Conservation (phyloP, 2,329 filamentous ascomycete species). For the Orbilia brochopaga region DNA sequence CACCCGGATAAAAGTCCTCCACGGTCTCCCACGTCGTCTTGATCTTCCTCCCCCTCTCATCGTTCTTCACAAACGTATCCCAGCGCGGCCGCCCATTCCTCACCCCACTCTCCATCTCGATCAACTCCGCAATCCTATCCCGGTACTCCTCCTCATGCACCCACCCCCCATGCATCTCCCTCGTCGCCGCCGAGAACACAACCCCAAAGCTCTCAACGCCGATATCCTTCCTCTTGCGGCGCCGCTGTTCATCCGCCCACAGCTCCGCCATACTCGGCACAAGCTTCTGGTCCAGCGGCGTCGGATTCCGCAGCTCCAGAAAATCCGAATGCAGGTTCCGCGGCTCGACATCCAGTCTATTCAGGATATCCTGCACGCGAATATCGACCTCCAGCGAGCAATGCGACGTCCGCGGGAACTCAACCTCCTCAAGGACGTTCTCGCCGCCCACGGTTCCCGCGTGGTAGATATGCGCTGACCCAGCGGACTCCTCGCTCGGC, state of each 20-base stretch:
- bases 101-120: conserved; percentile 68
- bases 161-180: conserved; percentile 80
- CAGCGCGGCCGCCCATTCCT: conserved; percentile 64
- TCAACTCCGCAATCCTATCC: conserved; percentile 68
- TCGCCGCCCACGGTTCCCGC: conserved; percentile 70
- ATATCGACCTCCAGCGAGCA: conserved; percentile 90
- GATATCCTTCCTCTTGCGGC: conserved; percentile 74
- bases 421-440: conserved; percentile 67
- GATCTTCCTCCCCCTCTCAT: conserved; percentile 66
- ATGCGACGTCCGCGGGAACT: conserved; percentile 79
- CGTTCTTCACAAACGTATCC: conserved; percentile 68
- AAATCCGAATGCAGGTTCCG: conserved; percentile 88
- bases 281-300: conserved; percentile 74
- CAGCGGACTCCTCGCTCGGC: conserved; percentile 69
- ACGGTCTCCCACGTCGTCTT: conserved; percentile 82
- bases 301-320: conserved; percentile 70
- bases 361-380: conserved; percentile 84
- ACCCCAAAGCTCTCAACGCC: conserved; percentile 73
- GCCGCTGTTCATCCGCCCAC: conserved; percentile 86
- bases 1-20: conserved; percentile 74
- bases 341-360: conserved; percentile 75
- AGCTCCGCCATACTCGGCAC: conserved; percentile 93
- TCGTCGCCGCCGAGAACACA: conserved; percentile 84
- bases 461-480: conserved; percentile 77
- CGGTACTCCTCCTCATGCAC: conserved; percentile 87